Base-by-base conservation (phyloP, 1,139 yeast species). In the Cylindricascospora bacillispora region DNA sequence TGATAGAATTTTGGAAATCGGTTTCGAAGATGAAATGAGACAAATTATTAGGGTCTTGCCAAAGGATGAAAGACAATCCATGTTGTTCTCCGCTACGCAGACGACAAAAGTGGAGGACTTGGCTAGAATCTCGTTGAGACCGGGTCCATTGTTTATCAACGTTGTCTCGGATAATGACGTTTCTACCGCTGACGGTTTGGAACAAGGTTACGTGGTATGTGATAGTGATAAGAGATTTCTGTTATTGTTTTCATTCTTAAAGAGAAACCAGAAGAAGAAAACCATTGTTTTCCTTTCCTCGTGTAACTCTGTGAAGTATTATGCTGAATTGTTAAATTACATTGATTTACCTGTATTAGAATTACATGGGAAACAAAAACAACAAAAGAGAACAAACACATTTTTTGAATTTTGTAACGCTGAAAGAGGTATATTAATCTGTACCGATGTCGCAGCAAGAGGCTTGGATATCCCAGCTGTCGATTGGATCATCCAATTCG, bases 371-470 rank as follows among this genome's bases (percentile, higher is more conserved):
- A 89, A 89, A 58, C 98, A 89, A 62, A 92, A 89, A 59, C 99
- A 89, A 62, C 95, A 86, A 58, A 86, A 86, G 64, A 73, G 98
- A 57, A 89, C 98, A 32, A 86, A 89, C 59, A 89, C 98, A 3
- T 89, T 89, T 56, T 86, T 89, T 54, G 98, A 92, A 60, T 89
- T 89, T 60, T 83, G 95, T 64, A 89, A 89, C 47, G 97, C 98
- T 36, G 83, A 79, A 47, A 85, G 78, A 52, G 98, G 98, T 27
- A 82, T 82, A 29, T 61, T 89, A 45, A 70, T 89, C 31, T 89
- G 97, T 62, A 89, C 98, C 1, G 97, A 89, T 59, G 97, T 89
- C 43, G 98, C 97, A 15, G 97, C 98, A 7, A 74, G 98, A 66
- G 98, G 98, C 11, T 71, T 89, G 43, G 98, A 89, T 62, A 86